Conservation (phyloP, 2,329 filamentous ascomycete species). For the Fusarium sp. region DNA sequence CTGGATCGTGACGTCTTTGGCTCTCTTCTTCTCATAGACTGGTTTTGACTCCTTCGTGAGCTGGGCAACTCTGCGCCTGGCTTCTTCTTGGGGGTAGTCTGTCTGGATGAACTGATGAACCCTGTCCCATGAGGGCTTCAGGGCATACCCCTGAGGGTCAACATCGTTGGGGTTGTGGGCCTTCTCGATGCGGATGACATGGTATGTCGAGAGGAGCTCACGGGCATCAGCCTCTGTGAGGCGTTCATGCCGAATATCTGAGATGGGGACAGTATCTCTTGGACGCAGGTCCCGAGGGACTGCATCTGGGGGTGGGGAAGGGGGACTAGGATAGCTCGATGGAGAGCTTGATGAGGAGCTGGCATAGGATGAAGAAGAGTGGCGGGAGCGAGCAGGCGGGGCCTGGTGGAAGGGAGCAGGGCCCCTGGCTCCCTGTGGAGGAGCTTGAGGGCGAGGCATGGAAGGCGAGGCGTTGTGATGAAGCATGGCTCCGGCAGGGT, state of each 20-base stretch:
- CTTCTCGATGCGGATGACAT: constrained; percentile 56
- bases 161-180: constrained; percentile 44
- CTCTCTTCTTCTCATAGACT: constrained; percentile 52
- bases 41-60: constrained; percentile 49
- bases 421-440: not conserved
- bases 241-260: constrained; percentile 51
- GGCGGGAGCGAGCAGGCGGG: not conserved
- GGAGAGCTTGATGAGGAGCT: not conserved
- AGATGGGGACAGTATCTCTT: constrained; percentile 36
- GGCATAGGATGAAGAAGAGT: not conserved
- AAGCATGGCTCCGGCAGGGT: constrained; percentile 19
- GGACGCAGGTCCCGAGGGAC: constrained; percentile 28
- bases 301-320: constrained; percentile 20
- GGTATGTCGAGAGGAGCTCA: constrained; percentile 53
- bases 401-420: constrained; percentile 7
- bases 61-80: constrained; percentile 48
- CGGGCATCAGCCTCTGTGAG: constrained; percentile 52
- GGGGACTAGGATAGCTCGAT: constrained; percentile 8
- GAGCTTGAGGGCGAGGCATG: constrained; percentile 9
- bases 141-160: constrained; percentile 49
- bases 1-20: constrained; percentile 50
- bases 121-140: constrained; percentile 54
- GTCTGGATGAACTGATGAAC: constrained; percentile 48
- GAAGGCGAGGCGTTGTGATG: constrained; percentile 4
- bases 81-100: constrained; percentile 52